Conservation (phyloP, 2,329 filamentous ascomycete species). For the Plectosphaerella sp. region DNA sequence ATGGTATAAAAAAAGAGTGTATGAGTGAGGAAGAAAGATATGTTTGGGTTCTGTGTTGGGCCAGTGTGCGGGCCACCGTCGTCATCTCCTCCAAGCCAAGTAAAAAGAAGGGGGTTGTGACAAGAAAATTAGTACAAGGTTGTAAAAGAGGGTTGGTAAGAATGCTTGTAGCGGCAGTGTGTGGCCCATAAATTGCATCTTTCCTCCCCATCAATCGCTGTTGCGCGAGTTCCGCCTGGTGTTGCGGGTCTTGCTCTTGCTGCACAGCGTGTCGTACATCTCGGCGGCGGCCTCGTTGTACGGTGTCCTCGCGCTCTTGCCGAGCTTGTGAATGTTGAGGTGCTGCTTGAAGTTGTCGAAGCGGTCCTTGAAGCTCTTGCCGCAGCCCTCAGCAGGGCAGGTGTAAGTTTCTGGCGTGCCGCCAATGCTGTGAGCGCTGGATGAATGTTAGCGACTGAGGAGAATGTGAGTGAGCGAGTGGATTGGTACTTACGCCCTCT, state of each 20-base stretch:
- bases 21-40: no score
- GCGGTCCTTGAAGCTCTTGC: conserved; percentile 13
- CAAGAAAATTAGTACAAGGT: conserved; percentile 2
- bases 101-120: no score
- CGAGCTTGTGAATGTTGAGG: conserved; percentile 14
- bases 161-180: not conserved
- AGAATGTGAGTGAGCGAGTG: not conserved
- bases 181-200: not conserved
- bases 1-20: no score
- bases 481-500: conserved; percentile 39
- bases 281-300: conserved; percentile 13
- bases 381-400: conserved; percentile 10
- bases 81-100: no score
- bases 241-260: conserved; percentile 14
- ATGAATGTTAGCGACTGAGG: conserved; percentile 21
- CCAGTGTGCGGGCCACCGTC: no score
- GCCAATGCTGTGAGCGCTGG: conserved; percentile 5
- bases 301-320: conserved; percentile 13
- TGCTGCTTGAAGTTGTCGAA: conserved; percentile 16
- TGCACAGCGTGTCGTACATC: conserved; percentile 13
- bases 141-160: not conserved
- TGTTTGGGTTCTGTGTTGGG: no score
- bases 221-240: not conserved
- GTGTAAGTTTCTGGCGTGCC: conserved; percentile 12
- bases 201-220: not conserved